These are phyloP conservation scores for Hippophae rhamnoides DNA, from an alignment of 306 rosid genomes.

Conservation along the genomic window DNA sequence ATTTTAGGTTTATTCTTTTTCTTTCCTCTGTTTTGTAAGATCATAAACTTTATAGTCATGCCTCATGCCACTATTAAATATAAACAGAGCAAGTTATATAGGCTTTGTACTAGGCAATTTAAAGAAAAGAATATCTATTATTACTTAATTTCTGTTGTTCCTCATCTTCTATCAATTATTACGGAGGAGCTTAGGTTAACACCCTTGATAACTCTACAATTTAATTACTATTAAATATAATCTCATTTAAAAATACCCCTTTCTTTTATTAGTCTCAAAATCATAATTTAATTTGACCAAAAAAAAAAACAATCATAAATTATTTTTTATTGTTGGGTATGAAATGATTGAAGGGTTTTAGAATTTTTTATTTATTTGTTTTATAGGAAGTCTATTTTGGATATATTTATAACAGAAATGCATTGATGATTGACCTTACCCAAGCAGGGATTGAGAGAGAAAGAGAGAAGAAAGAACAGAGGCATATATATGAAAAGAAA, in stretches of 20 bases:
- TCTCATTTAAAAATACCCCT: conserved; percentile 1
- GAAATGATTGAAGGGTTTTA: conserved; percentile 54
- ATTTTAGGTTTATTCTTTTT: not conserved
- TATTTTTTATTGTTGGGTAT: conserved; percentile 17
- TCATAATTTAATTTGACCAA: not conserved
- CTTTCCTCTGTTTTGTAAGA: not conserved
- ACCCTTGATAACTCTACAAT: conserved; percentile 4
- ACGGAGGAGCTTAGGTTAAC: not conserved
- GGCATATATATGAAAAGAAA: conserved; percentile 27
- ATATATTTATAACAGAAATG: conserved; percentile 44
- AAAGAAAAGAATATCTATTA: conserved; percentile 31
- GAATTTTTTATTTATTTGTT: conserved; percentile 4
- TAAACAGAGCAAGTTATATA: conserved; percentile 26
- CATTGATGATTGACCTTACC: conserved; percentile 58
- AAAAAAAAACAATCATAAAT: not conserved
- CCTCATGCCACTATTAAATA: not conserved
- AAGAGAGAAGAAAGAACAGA: conserved; percentile 7
- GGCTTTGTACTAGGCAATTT: conserved; percentile 25
- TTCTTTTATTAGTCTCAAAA: not conserved
- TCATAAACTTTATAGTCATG: not conserved
- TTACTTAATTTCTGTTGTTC: conserved; percentile 28
- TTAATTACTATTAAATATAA: not conserved
- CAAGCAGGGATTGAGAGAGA: conserved; percentile 1
- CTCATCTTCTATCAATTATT: not conserved
- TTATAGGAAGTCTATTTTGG: conserved; percentile 50